Evolutionary conservation across 2,329 filamentous ascomycete species (phyloP), one percentile per base, ranked within the genome.

Genomic region (Nemania sp.): DNA sequence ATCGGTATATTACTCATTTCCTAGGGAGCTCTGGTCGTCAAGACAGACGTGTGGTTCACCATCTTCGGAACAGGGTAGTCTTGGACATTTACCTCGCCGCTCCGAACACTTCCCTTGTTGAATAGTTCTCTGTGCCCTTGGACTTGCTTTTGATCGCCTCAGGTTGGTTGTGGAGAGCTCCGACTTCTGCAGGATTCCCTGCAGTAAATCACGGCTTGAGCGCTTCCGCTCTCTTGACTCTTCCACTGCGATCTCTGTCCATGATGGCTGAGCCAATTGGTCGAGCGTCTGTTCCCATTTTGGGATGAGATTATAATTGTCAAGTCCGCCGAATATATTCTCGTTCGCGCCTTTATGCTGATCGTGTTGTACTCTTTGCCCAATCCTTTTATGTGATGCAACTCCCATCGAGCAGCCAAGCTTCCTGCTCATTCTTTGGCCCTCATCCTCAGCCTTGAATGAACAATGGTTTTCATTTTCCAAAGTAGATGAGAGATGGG

Each of bases 231-330:
- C 53, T 1, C 39, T 39, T 8, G 52, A 30, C 8, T 31, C 40
- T 22, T 36, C 52, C 2, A 49, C 43, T 1, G 51, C 49, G 2
- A 59, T n/a, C 33, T 60, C 59, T 3, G 50, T 47, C 34, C 40
- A 46, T 5, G 37, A 22, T 8, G 19, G 24, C n/a, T 22, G 26
- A 2, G 39, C 48, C 9, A 43, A 44, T 23, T 37, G 33, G 19
- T 52, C 43, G 64, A 54, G 2, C 59, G 57, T n/a, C n/a, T 62
- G 59, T 3, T 66, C 65, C 3, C 49, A 39, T 12, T 65, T 33
- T 5, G 66, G 63, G 52, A 67, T 60, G 53, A 69, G 62, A 43
- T 63, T 69, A 46, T 65, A 68, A 23, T 63, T 61, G 15, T 62
- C 61, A 24, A 69, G 37, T 30, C 59, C 52, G 24, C 65, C 57